Conservation (phyloP, 257 asterid species). For the Capsicum pubescens region DNA sequence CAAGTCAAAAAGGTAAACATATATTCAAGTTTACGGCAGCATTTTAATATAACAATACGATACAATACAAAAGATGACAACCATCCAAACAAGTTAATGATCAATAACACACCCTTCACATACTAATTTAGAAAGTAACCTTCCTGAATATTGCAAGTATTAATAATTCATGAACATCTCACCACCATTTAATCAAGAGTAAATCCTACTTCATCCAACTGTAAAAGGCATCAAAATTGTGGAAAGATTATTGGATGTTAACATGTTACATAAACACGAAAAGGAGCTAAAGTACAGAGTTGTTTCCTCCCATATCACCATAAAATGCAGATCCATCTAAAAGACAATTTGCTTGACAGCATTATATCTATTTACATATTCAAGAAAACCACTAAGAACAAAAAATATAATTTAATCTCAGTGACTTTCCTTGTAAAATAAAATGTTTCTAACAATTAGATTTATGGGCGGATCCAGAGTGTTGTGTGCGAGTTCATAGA, state of each 20-base stretch:
- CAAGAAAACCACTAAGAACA: neutral
- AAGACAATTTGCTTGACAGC: neutral
- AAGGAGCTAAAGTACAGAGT: neutral
- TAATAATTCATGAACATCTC: neutral
- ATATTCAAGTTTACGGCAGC: neutral
- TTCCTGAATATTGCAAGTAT: neutral
- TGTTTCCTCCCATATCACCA: neutral
- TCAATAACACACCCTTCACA: slow-evolving; percentile 3
- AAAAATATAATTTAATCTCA: neutral
- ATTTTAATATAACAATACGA: neutral
- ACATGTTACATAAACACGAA: neutral
- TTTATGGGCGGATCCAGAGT: neutral
- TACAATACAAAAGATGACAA: too few species aligned
- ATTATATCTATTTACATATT: neutral
- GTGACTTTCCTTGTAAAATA: neutral
- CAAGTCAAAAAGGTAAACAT: slow-evolving; percentile 8
- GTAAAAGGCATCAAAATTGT: neutral
- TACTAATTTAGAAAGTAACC: neutral
- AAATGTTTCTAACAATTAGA: neutral
- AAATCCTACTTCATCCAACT: slow-evolving; percentile 11
- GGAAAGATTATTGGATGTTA: neutral
- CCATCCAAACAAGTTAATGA: neutral
- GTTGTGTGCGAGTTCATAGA: too few species aligned
- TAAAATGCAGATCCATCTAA: neutral
- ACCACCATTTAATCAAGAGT: neutral